Conservation (phyloP, 23 red algal genomes). For the Chondrus crispus region DNA sequence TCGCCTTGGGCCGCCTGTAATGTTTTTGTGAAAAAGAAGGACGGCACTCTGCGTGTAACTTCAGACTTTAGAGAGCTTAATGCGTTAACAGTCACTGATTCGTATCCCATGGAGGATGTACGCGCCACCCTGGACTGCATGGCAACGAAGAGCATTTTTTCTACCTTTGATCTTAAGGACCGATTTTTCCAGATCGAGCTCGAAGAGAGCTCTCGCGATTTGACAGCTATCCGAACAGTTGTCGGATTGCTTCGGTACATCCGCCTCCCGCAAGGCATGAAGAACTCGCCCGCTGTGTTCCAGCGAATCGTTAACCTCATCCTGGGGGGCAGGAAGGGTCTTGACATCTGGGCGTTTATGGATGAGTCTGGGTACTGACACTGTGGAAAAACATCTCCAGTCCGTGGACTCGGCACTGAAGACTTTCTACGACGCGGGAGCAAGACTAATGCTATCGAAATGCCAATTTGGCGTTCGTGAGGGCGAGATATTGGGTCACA, state of each 20-base stretch:
- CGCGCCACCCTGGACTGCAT: background rate
- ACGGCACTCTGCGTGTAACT: background rate
- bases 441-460: background rate
- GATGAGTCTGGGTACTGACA: background rate
- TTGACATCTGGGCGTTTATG: background rate
- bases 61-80: background rate
- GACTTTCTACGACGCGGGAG: background rate
- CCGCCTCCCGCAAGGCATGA: background rate
- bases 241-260: background rate
- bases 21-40: slow-evolving; percentile 12
- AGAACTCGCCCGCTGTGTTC: background rate
- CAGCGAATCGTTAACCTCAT: slow-evolving; percentile 13
- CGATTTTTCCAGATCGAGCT: background rate
- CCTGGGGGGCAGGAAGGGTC: background rate
- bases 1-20: background rate
- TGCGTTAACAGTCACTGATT: background rate
- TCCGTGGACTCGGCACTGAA: background rate
- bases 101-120: background rate
- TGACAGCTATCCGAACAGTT: background rate
- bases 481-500: background rate
- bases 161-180: background rate
- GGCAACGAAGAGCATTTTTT: background rate
- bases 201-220: background rate
- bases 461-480: slow-evolving; percentile 13
- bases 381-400: background rate